Base-by-base conservation (phyloP, 148 eudicot species). In the Pouteria glomerata region DNA sequence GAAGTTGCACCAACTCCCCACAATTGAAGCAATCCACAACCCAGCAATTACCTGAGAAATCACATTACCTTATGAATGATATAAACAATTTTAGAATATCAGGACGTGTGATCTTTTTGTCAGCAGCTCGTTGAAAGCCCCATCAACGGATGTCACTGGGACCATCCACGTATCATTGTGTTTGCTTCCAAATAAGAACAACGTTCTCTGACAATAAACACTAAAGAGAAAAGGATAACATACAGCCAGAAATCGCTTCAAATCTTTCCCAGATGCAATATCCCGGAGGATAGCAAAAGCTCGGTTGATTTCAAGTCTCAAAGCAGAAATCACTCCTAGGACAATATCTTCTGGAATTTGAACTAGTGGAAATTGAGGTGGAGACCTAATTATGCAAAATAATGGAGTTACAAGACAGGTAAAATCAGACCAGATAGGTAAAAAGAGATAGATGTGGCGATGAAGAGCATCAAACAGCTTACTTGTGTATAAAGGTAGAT, bases 241-340 rank as follows among this genome's bases (percentile, higher is more conserved):
- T 89, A 95, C 96, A 15, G 71, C 82, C 51, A 92, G 88, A 78
- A 95, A 92, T 63, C 85, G 89, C 88, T 88, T 95, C 63, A 92
- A 74, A 57, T 95, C 96, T 76, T 76, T 92, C 77, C 99, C 97
- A 68, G 91, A 81, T 14, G 99, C 97, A 83, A 92, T 84, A 42
- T 84, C 87, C 59, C 92, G 82, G 24, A 95, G 79, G 42, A 85
- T 69, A 58, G 83, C 83, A 63, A 92, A 84, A 68, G 82, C 89
- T 37, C 82, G 72, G 83, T 92, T 92, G 65, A 95, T 74, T 76
- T 95, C 97, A 71, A 73, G 69, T 73, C 88, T 90, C 37, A 95
- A 55, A 58, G 89, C 90, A 63, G 84, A 78, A 63, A 88, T 90
- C 48, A 95, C 83, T 67, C 88, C 92, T 11, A 88, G 76, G 73